These are phyloP conservation scores for Wickerhamiella galacta DNA, from an alignment of 805 yeast species.

Conservation along the genomic window DNA sequence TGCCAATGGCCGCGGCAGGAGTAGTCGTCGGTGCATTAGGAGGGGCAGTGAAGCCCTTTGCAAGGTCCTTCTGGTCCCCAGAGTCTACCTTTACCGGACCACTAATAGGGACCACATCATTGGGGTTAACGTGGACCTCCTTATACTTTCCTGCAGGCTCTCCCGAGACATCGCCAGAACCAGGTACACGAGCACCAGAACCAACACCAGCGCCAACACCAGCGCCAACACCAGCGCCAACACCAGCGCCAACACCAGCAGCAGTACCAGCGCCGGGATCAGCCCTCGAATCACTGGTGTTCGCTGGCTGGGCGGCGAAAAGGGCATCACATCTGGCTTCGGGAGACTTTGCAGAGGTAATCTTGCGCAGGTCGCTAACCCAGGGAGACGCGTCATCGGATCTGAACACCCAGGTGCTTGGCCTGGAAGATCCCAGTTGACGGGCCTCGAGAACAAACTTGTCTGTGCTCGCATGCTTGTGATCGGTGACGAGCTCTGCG, in stretches of 20 bases:
- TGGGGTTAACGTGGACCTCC: not conserved
- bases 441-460: slow-evolving; percentile 51
- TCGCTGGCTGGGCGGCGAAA: slow-evolving; percentile 5
- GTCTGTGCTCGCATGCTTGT: slow-evolving; percentile 32
- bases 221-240: not conserved
- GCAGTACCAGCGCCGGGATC: slow-evolving; percentile 1
- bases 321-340: slow-evolving; percentile 16
- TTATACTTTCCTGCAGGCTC: not conserved
- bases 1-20: not conserved
- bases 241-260: slow-evolving; percentile 1
- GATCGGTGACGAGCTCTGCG: slow-evolving; percentile 70
- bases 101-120: not conserved
- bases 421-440: slow-evolving; percentile 25
- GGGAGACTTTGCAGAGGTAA: slow-evolving; percentile 49
- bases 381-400: slow-evolving; percentile 69
- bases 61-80: slow-evolving; percentile 3
- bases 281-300: no score
- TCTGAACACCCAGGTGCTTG: slow-evolving; percentile 90
- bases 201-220: slow-evolving; percentile 1
- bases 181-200: slow-evolving; percentile 1
- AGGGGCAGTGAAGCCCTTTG: not conserved
- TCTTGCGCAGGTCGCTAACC: slow-evolving; percentile 59
- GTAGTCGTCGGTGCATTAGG: no score
- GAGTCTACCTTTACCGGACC: not conserved
- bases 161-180: not conserved